Percentiles rank a stretch among this genome's conserved stretches.
Conservation (phyloP, 139 green algal genomes). For the Micromonas pusilla region DNA sequence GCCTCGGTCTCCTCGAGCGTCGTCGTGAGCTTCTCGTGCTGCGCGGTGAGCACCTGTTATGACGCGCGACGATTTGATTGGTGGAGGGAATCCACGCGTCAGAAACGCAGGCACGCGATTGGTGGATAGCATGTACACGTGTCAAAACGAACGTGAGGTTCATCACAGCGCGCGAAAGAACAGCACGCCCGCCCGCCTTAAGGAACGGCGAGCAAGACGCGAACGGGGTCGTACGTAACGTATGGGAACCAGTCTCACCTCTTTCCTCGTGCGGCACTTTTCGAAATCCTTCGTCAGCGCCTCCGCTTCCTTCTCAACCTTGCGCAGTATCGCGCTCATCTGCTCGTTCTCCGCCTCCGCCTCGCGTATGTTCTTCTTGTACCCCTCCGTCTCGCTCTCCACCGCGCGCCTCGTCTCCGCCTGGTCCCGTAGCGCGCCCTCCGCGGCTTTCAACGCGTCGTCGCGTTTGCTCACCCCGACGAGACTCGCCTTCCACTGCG, state of each 20-base stretch:
- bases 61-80: too few species aligned
- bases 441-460: conserved; percentile 56
- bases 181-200: too few species aligned
- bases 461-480: conserved; percentile 65
- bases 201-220: too few species aligned
- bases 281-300: conserved; percentile 57
- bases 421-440: conserved; percentile 64
- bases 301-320: conserved; percentile 45
- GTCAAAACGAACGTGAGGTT: too few species aligned
- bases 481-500: conserved; percentile 72
- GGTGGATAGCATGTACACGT: too few species aligned
- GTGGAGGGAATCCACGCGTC: too few species aligned
- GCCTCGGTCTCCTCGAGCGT: conserved; percentile 59
- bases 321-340: conserved; percentile 54
- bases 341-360: conserved; percentile 66
- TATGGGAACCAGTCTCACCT: too few species aligned
- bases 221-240: too few species aligned
- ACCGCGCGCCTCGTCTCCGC: conserved; percentile 64
- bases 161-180: too few species aligned
- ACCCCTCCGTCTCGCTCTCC: conserved; percentile 58
- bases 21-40: conserved; percentile 47
- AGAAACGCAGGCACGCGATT: too few species aligned
- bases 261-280: conserved; percentile 18
- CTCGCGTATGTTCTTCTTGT: conserved; percentile 56
- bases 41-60: conserved; percentile 34